phyloP scores from a whole-genome alignment of 148 eudicot species.

The Dianthus caryophyllus region DNA sequence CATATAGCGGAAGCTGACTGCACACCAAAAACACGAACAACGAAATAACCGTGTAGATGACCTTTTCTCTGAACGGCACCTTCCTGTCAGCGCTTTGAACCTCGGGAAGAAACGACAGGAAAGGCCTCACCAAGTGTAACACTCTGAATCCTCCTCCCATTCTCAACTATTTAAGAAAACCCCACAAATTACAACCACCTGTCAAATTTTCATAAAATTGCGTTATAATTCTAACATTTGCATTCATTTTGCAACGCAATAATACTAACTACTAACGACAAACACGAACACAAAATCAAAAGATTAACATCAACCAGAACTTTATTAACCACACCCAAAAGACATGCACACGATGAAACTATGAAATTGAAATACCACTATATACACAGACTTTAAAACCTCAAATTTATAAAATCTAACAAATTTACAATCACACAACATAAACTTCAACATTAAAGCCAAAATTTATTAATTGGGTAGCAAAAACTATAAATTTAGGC shows the following conservation, averaged over 20 bases:
- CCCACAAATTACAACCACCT: constrained; percentile 23
- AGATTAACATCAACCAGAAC: background rate
- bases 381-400: background rate
- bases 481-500: no score
- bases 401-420: background rate
- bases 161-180: constrained; percentile 19
- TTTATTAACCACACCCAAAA: background rate
- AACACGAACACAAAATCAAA: no score
- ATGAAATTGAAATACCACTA: background rate
- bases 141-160: constrained; percentile 90
- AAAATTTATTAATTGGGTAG: no score
- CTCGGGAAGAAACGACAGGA: constrained; percentile 71
- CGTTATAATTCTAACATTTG: no score
- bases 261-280: no score
- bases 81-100: constrained; percentile 76
- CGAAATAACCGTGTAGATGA: constrained; percentile 80
- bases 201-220: no score
- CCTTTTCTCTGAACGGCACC: constrained; percentile 79
- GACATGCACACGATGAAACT: constrained; percentile 10
- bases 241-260: no score
- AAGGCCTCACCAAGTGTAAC: constrained; percentile 75
- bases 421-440: background rate
- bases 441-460: no score
- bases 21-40: constrained; percentile 75
- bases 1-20: constrained; percentile 91